Conservation (phyloP, 306 rosid genomes). For the Sphenostylis stenocarpa region DNA sequence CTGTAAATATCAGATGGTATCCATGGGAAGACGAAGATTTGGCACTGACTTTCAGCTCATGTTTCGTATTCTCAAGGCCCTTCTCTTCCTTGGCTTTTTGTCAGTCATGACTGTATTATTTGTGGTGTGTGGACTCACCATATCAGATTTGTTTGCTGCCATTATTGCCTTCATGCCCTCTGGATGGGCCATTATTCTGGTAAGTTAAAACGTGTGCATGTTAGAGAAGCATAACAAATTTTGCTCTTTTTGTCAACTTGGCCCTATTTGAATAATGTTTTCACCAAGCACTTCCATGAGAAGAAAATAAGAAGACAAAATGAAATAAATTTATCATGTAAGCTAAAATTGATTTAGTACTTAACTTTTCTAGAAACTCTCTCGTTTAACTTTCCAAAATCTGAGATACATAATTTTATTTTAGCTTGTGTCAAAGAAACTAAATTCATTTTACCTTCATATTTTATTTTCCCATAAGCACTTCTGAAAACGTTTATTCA, state of each 20-base stretch:
- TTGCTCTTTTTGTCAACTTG: constrained; percentile 7
- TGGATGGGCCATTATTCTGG: constrained; percentile 92
- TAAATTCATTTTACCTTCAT: neutral
- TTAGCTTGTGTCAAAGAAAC: neutral
- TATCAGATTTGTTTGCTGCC: constrained; percentile 88
- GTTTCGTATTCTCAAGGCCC: constrained; percentile 91
- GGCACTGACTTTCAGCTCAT: constrained; percentile 90
- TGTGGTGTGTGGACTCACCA: constrained; percentile 78
- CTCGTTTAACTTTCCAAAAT: neutral
- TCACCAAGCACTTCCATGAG: neutral
- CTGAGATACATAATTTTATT: neutral
- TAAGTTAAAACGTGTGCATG: constrained; percentile 40
- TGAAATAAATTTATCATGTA: neutral
- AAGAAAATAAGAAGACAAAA: neutral
- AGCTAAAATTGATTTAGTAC: neutral
- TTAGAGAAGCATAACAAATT: neutral
- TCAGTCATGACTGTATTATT: constrained; percentile 89
- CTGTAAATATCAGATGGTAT: constrained; percentile 65
- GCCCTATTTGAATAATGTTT: neutral
- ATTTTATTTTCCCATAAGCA: neutral
- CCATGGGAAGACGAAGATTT: constrained; percentile 89
- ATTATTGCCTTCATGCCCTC: constrained; percentile 89
- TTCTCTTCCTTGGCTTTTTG: constrained; percentile 86
- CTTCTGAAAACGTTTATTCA: neutral
- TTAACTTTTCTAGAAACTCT: neutral